phyloP scores from a whole-genome alignment of 306 rosid species.

The Fragaria iinumae region DNA sequence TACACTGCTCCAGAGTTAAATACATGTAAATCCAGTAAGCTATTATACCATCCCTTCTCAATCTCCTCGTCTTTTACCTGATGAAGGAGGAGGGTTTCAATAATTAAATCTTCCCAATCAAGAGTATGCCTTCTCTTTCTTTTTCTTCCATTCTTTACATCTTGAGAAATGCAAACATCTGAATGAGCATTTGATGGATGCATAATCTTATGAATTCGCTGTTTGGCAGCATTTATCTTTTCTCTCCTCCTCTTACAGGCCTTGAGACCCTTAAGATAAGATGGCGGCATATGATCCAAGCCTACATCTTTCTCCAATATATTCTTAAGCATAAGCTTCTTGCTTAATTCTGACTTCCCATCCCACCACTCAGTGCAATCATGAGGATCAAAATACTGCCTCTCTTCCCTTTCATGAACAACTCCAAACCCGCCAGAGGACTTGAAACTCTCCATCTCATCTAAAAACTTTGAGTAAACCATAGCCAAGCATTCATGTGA shows the following conservation, averaged over 20 bases:
- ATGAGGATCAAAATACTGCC: slow-evolving; percentile 24
- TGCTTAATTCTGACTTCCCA: slow-evolving; percentile 74
- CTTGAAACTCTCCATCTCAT: slow-evolving; percentile 24
- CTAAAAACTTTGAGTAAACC: slow-evolving; percentile 43
- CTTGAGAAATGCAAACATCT: slow-evolving; percentile 13
- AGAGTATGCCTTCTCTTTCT: slow-evolving; percentile 41
- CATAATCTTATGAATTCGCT: slow-evolving; percentile 51
- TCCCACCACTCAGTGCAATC: slow-evolving; percentile 70
- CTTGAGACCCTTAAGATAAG: slow-evolving; percentile 48
- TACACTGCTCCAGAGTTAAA: slow-evolving; percentile 46
- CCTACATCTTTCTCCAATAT: slow-evolving; percentile 72
- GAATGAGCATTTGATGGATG: slow-evolving; percentile 33
- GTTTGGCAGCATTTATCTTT: slow-evolving; percentile 63
- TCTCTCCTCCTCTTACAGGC: slow-evolving; percentile 53
- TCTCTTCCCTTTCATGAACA: slow-evolving; percentile 26
- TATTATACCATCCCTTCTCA: slow-evolving; percentile 79
- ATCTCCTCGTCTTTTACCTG: slow-evolving; percentile 72
- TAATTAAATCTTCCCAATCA: slow-evolving; percentile 82
- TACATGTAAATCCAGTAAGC: slow-evolving; percentile 59
- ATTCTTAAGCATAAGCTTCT: slow-evolving; percentile 55
- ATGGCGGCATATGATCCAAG: slow-evolving; percentile 64
- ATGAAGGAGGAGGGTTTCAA: slow-evolving; percentile 78
- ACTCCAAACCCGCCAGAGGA: slow-evolving; percentile 25
- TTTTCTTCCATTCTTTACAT: slow-evolving; percentile 28
- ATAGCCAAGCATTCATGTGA: slow-evolving; percentile 64